Conservation (phyloP, 2,329 filamentous ascomycete species). For the Diaporthe vaccinii region DNA sequence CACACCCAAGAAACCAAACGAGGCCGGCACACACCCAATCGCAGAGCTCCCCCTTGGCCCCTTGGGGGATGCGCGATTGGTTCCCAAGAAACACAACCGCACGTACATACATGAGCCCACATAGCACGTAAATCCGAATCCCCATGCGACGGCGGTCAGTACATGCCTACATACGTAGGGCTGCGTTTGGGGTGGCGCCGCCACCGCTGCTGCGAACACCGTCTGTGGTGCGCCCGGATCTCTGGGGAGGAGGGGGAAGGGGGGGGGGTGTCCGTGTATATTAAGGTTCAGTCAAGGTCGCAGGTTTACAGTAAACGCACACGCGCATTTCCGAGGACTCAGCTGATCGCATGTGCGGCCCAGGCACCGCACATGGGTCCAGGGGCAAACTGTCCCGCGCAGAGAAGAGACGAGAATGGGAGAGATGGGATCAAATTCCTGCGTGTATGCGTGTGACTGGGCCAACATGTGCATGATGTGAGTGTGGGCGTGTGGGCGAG, state of each 20-base stretch:
- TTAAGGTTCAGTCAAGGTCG: constrained; percentile 32
- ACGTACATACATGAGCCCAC: constrained; percentile 1
- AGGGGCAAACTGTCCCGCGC: background rate
- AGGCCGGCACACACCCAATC: constrained; percentile 35
- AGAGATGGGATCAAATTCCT: constrained; percentile 8
- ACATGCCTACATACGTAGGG: constrained; percentile 19
- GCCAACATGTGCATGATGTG: background rate
- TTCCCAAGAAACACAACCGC: constrained; percentile 7
- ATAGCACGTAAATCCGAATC: background rate
- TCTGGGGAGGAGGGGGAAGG: background rate
- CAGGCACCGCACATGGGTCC: constrained; percentile 12
- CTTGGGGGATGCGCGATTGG: constrained; percentile 10
- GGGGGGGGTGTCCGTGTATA: background rate
- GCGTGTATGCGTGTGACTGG: constrained; percentile 9
- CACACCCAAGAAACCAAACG: background rate
- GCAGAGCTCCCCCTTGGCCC: constrained; percentile 15
- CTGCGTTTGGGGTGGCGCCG: constrained; percentile 28
- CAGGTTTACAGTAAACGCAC: background rate
- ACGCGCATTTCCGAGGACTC: background rate
- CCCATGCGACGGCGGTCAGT: background rate
- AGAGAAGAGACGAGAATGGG: constrained; percentile 13
- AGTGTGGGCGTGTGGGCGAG: background rate
- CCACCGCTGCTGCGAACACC: constrained; percentile 14
- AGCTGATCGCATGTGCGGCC: constrained; percentile 3
- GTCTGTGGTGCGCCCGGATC: constrained; percentile 29